Conservation (phyloP, 345 rosid species). For the Syzygium grande region DNA sequence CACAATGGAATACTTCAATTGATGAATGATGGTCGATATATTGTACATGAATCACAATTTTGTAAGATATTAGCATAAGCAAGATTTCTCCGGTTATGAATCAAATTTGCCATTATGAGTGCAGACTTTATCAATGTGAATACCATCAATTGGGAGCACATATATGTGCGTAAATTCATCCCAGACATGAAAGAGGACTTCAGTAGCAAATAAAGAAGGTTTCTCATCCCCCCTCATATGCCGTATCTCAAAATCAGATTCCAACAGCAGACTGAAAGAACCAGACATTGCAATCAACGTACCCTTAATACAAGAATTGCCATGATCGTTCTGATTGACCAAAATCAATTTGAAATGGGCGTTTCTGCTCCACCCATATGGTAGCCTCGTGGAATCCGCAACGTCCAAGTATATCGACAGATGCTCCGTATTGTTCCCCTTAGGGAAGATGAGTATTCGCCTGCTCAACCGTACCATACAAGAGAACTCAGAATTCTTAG, state of each 20-base stretch:
- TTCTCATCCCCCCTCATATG: not conserved
- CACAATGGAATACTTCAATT: not conserved
- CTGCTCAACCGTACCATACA: slow-evolving; percentile 31
- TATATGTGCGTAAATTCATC: not conserved
- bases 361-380: slow-evolving; percentile 10
- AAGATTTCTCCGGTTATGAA: not conserved
- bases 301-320: not conserved
- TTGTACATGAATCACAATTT: not conserved
- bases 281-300: not conserved
- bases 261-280: not conserved
- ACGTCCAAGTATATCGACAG: slow-evolving; percentile 9
- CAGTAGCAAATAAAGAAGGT: not conserved
- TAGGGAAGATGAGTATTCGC: slow-evolving; percentile 5
- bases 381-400: slow-evolving; percentile 3
- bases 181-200: not conserved
- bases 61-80: not conserved
- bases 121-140: not conserved
- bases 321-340: slow-evolving; percentile 1
- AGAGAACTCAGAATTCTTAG: slow-evolving; percentile 22
- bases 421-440: slow-evolving; percentile 8
- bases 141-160: not conserved
- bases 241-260: not conserved
- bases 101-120: not conserved
- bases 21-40: not conserved
- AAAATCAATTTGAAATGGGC: slow-evolving; percentile 6